A percentile compares a stretch with the other conserved stretches of the same genome.
Evolutionary conservation across 352 stramenopile genomes (phyloP).

Genomic region (Elongisporangium undulatum): DNA sequence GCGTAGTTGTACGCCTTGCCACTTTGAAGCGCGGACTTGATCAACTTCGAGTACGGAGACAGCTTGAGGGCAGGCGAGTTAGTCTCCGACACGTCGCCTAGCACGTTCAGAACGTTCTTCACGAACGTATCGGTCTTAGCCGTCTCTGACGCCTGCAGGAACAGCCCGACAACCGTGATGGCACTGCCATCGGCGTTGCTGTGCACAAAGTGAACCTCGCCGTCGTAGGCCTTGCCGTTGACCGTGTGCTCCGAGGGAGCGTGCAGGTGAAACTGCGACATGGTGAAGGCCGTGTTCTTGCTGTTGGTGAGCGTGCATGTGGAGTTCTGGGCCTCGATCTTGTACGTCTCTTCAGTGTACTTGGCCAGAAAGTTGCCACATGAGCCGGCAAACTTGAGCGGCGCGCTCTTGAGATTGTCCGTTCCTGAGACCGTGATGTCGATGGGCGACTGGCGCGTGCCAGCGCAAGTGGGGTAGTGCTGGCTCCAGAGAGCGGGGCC

Average conservation of each 20-base stretch:
- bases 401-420: slow-evolving; percentile 3
- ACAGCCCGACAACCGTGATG: slow-evolving; percentile 6
- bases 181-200: slow-evolving; percentile 7
- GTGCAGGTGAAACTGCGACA: slow-evolving; percentile 43
- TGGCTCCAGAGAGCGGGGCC: slow-evolving; percentile 18
- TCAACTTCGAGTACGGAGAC: slow-evolving; percentile 12
- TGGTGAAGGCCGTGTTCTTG: slow-evolving; percentile 13
- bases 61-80: slow-evolving; percentile 15
- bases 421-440: slow-evolving; percentile 19
- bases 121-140: slow-evolving; percentile 22
- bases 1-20: slow-evolving; percentile 23
- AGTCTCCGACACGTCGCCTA: slow-evolving; percentile 25
- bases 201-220: slow-evolving; percentile 46
- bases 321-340: slow-evolving; percentile 11
- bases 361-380: slow-evolving; percentile 29
- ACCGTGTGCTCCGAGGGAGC: slow-evolving; percentile 39
- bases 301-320: slow-evolving; percentile 4
- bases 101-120: slow-evolving; percentile 20
- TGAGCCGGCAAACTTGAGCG: slow-evolving; percentile 23
- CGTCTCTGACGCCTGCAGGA: slow-evolving; percentile 2
- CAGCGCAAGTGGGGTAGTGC: slow-evolving; percentile 17
- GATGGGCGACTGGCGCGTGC: slow-evolving; percentile 36
- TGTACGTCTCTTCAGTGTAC: slow-evolving; percentile 18
- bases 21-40: not conserved
- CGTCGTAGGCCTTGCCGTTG: slow-evolving; percentile 23